Evolutionary conservation across 352 stramenopile species (phyloP), one percentile per base, ranked within the genome.

Genomic region (Phytophthora idaei): DNA sequence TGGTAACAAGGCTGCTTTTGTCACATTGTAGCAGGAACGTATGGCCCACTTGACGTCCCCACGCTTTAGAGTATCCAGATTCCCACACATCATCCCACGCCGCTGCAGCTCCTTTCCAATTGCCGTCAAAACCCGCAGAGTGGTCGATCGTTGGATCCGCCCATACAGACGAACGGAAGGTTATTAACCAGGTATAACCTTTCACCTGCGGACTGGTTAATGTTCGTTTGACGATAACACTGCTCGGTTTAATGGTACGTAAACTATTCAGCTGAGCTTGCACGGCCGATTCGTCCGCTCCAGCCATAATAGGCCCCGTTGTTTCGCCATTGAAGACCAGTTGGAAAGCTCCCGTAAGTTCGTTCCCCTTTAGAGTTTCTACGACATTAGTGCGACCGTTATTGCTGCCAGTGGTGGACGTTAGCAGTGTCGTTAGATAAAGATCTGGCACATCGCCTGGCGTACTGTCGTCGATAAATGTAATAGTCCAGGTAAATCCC

Each of bases 31-130:
- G 48, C 15, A 55, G 42, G 15, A 85, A 67, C 41, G 98, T 82
- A 45, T 97, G 88, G 0, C 97, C 97, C 1, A 98, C 94, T 67
- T 99, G 98, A 21, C 95, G 96, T 1, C 97, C 96, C 97, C 97
- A 99, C 8, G 92, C 93, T 74, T 98, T 98, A 1, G 94, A 98
- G 68, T 98, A 98, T 1, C 89, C 87, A 0, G 90, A 93, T 39
- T 88, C 85, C 97, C 97, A 99, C 28, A 90, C 91, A 59, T 98
- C 94, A 34, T 85, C 84, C 80, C 85, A 97, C 11, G 69, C 78
- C 0, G 86, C 85, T 11, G 83, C 66, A 7, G 80, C 49, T 32
- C 95, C 96, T 57, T 94, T 85, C 94, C 96, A 99, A 66, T 98
- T 99, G 8, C 94, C 95, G 28, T 91, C 69, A 55, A 94, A 92